Evolutionary conservation across 2,329 filamentous ascomycete genomes (phyloP).

Genomic region (Leptographium wingfieldii): DNA sequence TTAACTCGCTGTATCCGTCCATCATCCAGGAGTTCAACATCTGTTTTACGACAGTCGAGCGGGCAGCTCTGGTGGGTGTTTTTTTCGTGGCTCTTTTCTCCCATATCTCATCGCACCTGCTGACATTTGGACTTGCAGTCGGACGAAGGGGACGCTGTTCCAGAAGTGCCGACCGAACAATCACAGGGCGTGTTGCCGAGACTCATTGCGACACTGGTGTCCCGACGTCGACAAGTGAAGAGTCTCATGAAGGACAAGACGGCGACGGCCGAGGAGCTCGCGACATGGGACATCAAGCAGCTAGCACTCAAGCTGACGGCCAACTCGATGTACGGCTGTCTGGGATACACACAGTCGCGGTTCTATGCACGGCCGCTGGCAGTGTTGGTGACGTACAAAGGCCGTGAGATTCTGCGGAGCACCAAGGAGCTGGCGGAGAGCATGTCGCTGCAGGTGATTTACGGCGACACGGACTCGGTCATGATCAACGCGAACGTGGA

Average conservation of each 20-base stretch:
- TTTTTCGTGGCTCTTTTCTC: neutral
- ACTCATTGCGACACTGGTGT: conserved; percentile 85
- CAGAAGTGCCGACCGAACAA: conserved; percentile 69
- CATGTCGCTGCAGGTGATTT: conserved; percentile 86
- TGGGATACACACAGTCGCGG: conserved; percentile 91
- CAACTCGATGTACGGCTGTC: conserved; percentile 98
- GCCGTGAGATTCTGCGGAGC: conserved; percentile 89
- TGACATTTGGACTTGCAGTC: neutral
- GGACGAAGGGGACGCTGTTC: conserved; percentile 35
- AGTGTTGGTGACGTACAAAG: conserved; percentile 93
- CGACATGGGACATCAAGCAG: conserved; percentile 97
- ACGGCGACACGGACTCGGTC: conserved; percentile 97
- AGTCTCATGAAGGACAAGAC: conserved; percentile 90
- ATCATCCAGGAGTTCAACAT: conserved; percentile 99
- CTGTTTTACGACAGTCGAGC: conserved; percentile 94
- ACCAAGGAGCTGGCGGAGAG: conserved; percentile 93
- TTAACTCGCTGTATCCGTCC: conserved; percentile 96
- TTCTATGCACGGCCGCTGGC: conserved; percentile 94
- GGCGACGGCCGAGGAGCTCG: conserved; percentile 73
- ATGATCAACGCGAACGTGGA: conserved; percentile 99
- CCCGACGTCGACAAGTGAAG: conserved; percentile 82
- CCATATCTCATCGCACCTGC: neutral
- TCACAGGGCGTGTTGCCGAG: conserved; percentile 76
- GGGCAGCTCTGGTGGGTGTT: conserved; percentile 20
- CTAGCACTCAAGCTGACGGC: conserved; percentile 92